phyloP scores from a whole-genome alignment of 148 eudicot species.

The Oxyria digyna region DNA sequence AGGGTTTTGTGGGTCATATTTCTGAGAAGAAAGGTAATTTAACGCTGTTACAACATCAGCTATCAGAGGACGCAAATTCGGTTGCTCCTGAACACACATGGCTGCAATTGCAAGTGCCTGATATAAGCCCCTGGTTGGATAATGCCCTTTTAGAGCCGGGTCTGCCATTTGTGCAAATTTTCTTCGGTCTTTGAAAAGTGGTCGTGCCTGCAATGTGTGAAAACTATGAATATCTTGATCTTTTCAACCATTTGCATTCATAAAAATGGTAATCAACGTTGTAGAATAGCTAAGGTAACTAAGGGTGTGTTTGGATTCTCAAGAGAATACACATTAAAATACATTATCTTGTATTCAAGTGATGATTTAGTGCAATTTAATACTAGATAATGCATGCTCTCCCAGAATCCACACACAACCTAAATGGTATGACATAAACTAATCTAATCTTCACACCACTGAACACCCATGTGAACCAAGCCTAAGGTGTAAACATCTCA shows the following conservation, averaged over 20 bases:
- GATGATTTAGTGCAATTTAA: no score
- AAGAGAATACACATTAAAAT: no score
- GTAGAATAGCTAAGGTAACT: no score
- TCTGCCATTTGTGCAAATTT: slow-evolving; percentile 57
- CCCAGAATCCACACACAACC: no score
- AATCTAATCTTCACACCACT: not conserved
- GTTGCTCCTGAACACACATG: slow-evolving; percentile 68
- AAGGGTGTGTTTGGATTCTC: no score
- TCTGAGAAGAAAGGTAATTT: slow-evolving; percentile 47
- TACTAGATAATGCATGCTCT: no score
- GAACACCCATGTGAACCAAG: not conserved
- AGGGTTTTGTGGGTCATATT: slow-evolving; percentile 28
- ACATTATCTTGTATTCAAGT: no score
- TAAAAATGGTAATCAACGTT: no score
- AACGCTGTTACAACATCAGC: slow-evolving; percentile 70
- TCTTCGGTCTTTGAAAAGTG: slow-evolving; percentile 53
- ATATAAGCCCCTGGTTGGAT: slow-evolving; percentile 52
- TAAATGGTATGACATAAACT: not conserved
- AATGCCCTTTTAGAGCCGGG: slow-evolving; percentile 48
- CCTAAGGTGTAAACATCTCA: not conserved
- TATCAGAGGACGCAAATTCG: slow-evolving; percentile 46
- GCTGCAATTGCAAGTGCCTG: slow-evolving; percentile 75
- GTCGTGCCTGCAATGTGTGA: slow-evolving; percentile 61
- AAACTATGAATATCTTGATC: no score
- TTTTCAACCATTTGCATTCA: no score